Conservation (phyloP, 139 green algal genomes). For the Micromonas pusilla region DNA sequence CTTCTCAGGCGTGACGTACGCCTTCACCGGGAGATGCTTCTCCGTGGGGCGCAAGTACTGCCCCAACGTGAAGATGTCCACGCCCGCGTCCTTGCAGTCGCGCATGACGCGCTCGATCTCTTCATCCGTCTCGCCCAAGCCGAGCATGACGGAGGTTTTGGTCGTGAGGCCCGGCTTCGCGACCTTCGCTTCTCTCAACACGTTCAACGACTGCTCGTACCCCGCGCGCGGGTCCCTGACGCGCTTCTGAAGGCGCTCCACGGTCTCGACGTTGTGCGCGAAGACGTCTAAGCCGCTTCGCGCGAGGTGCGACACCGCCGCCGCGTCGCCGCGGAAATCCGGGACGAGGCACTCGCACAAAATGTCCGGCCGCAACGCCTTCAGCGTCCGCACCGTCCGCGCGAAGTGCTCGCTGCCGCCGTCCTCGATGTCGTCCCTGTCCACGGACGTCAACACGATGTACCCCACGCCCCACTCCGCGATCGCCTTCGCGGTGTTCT, state of each 20-base stretch:
- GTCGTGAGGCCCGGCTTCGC: constrained; percentile 51
- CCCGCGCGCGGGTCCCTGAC: constrained; percentile 81
- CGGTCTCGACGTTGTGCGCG: constrained; percentile 98
- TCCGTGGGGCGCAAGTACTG: constrained; percentile 98
- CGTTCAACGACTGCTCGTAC: constrained; percentile 79
- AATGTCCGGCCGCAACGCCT: constrained; percentile 35
- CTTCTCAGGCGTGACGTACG: constrained; percentile 94
- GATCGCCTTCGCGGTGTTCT: constrained; percentile 83
- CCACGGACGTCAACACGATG: constrained; percentile 93
- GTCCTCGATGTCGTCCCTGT: constrained; percentile 93
- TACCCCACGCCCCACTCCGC: constrained; percentile 94
- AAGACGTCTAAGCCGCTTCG: constrained; percentile 89
- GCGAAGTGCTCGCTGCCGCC: constrained; percentile 83
- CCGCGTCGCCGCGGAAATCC: constrained; percentile 87
- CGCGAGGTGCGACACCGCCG: constrained; percentile 62
- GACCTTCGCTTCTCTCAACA: constrained; percentile 76
- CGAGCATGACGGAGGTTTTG: constrained; percentile 98
- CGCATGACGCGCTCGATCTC: constrained; percentile 67
- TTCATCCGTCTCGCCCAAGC: constrained; percentile 80
- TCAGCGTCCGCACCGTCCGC: constrained; percentile 84
- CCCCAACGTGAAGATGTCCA: constrained; percentile 96
- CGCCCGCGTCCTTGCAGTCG: constrained; percentile 48
- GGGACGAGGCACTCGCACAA: constrained; percentile 46
- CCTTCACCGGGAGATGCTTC: constrained; percentile 90
- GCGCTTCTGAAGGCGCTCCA: constrained; percentile 67